A percentile compares a stretch with the other conserved stretches of the same genome.
Evolutionary conservation across 495 filamentous ascomycete species (phyloP).

Genomic region (Penicillium argentinense): DNA sequence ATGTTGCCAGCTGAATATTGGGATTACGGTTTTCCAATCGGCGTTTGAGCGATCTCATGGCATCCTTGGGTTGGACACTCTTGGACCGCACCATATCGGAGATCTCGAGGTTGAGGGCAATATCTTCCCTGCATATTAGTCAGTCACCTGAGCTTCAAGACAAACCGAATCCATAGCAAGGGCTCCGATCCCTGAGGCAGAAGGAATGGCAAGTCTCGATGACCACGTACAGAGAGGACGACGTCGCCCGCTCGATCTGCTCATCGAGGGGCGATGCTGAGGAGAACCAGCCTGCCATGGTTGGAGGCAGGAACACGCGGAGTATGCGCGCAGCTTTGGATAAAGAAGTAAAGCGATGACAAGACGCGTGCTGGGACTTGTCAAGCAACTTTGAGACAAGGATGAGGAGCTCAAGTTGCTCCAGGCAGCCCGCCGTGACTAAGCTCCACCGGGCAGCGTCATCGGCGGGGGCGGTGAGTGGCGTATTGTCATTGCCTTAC

Average conservation of each 20-base stretch:
- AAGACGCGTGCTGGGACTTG: background rate
- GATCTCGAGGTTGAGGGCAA: constrained; percentile 94
- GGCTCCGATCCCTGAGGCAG: no score
- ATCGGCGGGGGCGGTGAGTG: constrained; percentile 34
- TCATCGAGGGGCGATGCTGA: constrained; percentile 88
- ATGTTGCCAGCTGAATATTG: constrained; percentile 87
- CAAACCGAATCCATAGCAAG: no score
- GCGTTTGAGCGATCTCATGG: constrained; percentile 92
- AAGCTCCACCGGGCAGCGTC: constrained; percentile 27
- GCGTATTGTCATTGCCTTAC: constrained; percentile 22
- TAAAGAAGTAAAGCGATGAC: background rate
- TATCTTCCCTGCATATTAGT: constrained; percentile 71
- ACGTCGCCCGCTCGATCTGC: constrained; percentile 92
- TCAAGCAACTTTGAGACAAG: constrained; percentile 6
- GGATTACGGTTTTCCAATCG: constrained; percentile 95
- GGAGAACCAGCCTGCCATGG: constrained; percentile 91
- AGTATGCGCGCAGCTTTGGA: background rate
- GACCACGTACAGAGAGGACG: constrained; percentile 75
- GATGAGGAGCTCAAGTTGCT: constrained; percentile 17
- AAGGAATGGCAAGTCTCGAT: background rate
- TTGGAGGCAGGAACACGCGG: constrained; percentile 23
- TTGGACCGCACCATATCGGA: constrained; percentile 96
- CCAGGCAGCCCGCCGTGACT: constrained; percentile 29
- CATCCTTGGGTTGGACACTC: constrained; percentile 93
- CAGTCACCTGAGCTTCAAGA: no score